Base-by-base conservation (phyloP, 1,284 basidiomycete species). In the Somion occarium region DNA sequence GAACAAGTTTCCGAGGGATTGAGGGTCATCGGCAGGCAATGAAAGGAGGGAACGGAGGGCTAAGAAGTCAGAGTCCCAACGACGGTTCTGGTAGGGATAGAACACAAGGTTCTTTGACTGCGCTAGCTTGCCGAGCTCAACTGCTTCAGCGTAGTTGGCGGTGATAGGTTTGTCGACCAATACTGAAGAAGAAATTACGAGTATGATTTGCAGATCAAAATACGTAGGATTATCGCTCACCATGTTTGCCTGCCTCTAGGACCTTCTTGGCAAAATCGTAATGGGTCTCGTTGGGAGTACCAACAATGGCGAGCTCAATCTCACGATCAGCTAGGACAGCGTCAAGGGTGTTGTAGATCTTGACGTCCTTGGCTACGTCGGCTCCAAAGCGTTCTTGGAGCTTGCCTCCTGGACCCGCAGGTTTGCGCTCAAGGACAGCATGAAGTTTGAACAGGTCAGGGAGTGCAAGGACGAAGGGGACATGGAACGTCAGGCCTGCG, bases 131-230 rank as follows among this genome's bases (percentile, higher is more conserved):
- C 79, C 79, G 26, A 94, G 79, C 56, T 89, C 83, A 54, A 70
- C 71, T 1, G 88, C 89, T 65, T 93, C 77, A 18, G 69, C 68
- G 3, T 73, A 72, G 0, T 83, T 86, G 1, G 87, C 76, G 1
- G 86, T 85, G 19, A 93, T 76, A 1, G 92, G 92, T 66, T 94
- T 94, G 66, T 94, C 92, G 41, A 92, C 81, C 44, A 94, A 81
- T 20, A 83, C 83, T 87, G 53, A 19, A 46, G 37, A 42, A n/a
- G 12, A 39, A n/a, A 50, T 2, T 49, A 19, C 20, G 30, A 15
- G 2, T 24, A 20, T 39, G 30, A 42, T 18, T n/a, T 7, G 9
- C n/a, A 1, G 0, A 19, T 30, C 15, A 24, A 2, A 34, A 7
- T n/a, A 7, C 30, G 20, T 12, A 38, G 30, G 43, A 13, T 19